Conservation (phyloP, 192 early-diverging fungal genomes). For the Gonapodya sp. region DNA sequence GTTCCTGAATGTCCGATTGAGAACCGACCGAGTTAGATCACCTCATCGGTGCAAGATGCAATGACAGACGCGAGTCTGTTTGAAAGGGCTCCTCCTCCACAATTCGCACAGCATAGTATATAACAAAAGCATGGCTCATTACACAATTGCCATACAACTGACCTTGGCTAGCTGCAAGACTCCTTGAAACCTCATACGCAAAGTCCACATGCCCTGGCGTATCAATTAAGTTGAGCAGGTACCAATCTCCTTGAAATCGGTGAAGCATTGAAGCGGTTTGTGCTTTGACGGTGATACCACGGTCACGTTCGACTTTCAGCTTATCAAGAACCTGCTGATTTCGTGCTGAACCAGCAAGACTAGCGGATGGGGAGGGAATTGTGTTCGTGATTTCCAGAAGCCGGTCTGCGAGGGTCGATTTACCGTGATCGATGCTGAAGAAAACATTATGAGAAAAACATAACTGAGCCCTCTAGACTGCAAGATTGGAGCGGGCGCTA, state of each 20-base stretch:
- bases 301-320: constrained; percentile 87
- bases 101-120: too few species aligned
- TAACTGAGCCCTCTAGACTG: not conserved
- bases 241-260: constrained; percentile 62
- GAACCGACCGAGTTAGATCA: too few species aligned
- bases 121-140: too few species aligned
- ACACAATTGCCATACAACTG: too few species aligned
- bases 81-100: too few species aligned
- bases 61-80: too few species aligned
- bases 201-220: constrained; percentile 60
- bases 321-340: constrained; percentile 94
- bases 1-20: constrained; percentile 27
- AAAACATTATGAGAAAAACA: not conserved
- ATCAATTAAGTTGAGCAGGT: constrained; percentile 91
- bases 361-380: not conserved
- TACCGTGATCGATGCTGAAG: constrained; percentile 61
- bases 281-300: constrained; percentile 97
- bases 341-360: constrained; percentile 41
- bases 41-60: too few species aligned
- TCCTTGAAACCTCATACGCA: constrained; percentile 85
- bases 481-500: not conserved
- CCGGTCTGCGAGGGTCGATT: constrained; percentile 86
- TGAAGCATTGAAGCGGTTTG: constrained; percentile 95
- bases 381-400: constrained; percentile 73
- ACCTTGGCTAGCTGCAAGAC: constrained; percentile 88